Evolutionary conservation across 1,284 basidiomycete species (phyloP).

Genomic region (Tylopilus sp.): DNA sequence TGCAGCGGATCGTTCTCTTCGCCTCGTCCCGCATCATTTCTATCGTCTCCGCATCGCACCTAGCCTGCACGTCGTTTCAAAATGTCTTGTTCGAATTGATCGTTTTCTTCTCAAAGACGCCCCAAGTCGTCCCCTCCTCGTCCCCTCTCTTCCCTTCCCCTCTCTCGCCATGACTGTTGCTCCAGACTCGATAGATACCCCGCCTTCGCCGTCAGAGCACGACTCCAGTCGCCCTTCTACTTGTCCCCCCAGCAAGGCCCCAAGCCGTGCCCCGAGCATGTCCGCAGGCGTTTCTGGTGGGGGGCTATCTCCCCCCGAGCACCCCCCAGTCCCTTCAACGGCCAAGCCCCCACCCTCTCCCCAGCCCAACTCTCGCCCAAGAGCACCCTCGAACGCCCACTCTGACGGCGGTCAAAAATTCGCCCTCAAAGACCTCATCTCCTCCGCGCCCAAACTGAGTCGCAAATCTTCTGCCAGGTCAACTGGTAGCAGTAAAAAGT

Average conservation of each 20-base stretch:
- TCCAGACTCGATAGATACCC: constrained; percentile 47
- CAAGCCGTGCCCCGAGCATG: constrained; percentile 53
- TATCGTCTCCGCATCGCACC: constrained; percentile 2
- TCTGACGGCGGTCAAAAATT: constrained; percentile 71
- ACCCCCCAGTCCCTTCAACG: constrained; percentile 25
- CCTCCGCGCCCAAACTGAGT: constrained; percentile 61
- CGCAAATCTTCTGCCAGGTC: constrained; percentile 71
- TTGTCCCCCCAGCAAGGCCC: constrained; percentile 53
- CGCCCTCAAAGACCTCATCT: constrained; percentile 76
- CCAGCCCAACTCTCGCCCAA: constrained; percentile 31
- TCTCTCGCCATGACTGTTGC: constrained; percentile 38
- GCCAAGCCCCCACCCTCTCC: constrained; percentile 28
- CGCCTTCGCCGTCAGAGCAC: constrained; percentile 53
- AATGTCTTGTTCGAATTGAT: constrained; percentile 14
- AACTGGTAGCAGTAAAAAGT: constrained; percentile 58
- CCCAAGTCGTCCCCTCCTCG: background rate
- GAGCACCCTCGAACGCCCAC: constrained; percentile 47
- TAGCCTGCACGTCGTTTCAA: background rate
- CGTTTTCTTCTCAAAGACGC: background rate
- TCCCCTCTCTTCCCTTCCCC: background rate
- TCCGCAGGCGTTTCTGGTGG: constrained; percentile 49
- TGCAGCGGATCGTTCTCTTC: constrained; percentile 8
- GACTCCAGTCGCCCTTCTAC: constrained; percentile 63
- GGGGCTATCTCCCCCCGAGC: constrained; percentile 31
- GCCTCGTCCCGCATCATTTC: constrained; percentile 10